Base-by-base conservation (phyloP, 768 basidiomycete genomes). In the Chlorophyllum brunneum region DNA sequence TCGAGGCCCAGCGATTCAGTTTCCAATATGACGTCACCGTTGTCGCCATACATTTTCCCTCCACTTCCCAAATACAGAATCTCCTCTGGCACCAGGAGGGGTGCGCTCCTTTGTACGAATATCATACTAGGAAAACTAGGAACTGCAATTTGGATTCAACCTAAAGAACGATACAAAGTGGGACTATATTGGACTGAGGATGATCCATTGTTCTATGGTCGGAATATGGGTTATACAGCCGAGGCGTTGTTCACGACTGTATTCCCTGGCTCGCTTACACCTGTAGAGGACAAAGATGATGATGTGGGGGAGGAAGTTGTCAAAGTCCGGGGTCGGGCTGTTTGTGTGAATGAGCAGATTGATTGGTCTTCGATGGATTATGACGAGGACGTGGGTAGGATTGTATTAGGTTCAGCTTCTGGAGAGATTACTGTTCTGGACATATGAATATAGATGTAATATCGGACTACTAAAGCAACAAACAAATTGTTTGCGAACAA, bases 131-230 rank as follows among this genome's bases (percentile, higher is more conserved):
- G 84, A 1, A 61, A 67, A 7, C 66, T 74, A 54, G 82, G 82
- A 5, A 83, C 83, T 0, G 83, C 83, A 2, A 68, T 79, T 6
- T 86, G 84, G 83, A 72, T 85, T 20, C 76, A 78, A 51, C 85
- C 85, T 22, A 73, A 65, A 51, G 76, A 76, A 57, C 72, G 69
- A 54, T 68, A 72, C 6, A 59, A 59, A 3, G 68, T 58, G 1
- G 78, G 76, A 24, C 65, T 74, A 54, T 51, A 51, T 20, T 51
- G 49, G 49, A 10, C 39, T 5, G 56, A 75, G 54, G 55, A 60
- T 20, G 63, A 60, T 31, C 49, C 56, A 8, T 63, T 61, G 5
- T 15, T 37, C 15, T 22, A 22, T 15, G 20, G 30, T n/a, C 40
- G 23, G 24, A 42, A n/a, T 15, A 3, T 34, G 4, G 44, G 53